Evolutionary conservation across 768 basidiomycete species (phyloP).

Genomic region (Serendipita sp.): DNA sequence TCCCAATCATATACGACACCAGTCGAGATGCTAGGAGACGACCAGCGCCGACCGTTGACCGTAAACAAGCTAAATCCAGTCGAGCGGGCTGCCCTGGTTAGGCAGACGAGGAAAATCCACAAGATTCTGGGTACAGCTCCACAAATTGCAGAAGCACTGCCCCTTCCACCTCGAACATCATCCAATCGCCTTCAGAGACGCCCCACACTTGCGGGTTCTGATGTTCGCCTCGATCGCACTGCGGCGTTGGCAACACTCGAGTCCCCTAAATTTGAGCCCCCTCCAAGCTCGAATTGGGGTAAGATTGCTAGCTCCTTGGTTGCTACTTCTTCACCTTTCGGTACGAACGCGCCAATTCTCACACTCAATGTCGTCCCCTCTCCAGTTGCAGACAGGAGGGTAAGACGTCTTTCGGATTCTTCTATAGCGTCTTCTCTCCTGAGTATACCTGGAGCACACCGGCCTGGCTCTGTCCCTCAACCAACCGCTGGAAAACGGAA

Average conservation of each 20-base stretch:
- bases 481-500: neutral
- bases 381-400: neutral
- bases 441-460: neutral
- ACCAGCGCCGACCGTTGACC: neutral
- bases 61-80: neutral
- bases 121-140: neutral
- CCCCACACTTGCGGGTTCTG: neutral
- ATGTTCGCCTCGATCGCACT: neutral
- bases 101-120: neutral
- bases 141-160: neutral
- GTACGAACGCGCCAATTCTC: neutral
- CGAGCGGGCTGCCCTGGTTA: neutral
- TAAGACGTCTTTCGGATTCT: neutral
- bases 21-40: neutral
- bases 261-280: neutral
- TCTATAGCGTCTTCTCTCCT: neutral
- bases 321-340: neutral
- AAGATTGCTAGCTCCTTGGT: slow-evolving; percentile 1
- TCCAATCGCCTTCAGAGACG: neutral
- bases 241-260: neutral
- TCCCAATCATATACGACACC: neutral
- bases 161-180: neutral
- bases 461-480: neutral
- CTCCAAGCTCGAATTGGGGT: neutral
- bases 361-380: neutral